Conservation (phyloP, 345 rosid genomes). For the Salix viminalis region DNA sequence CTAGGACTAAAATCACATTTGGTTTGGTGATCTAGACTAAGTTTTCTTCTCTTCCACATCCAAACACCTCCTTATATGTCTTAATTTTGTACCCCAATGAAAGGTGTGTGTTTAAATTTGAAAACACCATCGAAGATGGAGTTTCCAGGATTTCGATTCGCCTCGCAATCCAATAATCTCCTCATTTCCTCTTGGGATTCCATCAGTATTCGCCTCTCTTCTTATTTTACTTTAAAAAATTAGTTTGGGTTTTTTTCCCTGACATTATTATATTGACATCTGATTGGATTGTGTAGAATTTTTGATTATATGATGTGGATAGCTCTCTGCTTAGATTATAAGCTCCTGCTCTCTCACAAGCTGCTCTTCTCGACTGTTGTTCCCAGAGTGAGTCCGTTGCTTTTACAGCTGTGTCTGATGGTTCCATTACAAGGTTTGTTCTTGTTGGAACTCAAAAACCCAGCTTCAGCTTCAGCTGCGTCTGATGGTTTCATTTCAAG, state of each 20-base stretch:
- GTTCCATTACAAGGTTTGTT: slow-evolving; percentile 62
- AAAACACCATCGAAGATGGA: slow-evolving; percentile 54
- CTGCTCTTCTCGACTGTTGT: slow-evolving; percentile 82
- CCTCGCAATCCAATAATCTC: slow-evolving; percentile 67
- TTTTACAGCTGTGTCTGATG: slow-evolving; percentile 56
- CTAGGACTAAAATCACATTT: too few relatives aligned
- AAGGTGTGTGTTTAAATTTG: slow-evolving; percentile 28
- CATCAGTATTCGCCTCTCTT: slow-evolving; percentile 38
- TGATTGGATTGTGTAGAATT: slow-evolving; percentile 30
- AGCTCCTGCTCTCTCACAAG: slow-evolving; percentile 39
- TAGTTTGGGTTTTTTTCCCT: background rate
- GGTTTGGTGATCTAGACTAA: background rate
- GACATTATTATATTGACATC: background rate
- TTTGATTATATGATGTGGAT: slow-evolving; percentile 76
- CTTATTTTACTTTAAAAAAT: background rate
- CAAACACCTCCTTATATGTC: background rate
- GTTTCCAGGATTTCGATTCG: slow-evolving; percentile 72
- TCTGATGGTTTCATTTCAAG: slow-evolving; percentile 77
- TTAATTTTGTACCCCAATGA: background rate
- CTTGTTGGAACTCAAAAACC: background rate
- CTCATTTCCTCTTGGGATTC: slow-evolving; percentile 91
- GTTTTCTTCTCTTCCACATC: background rate
- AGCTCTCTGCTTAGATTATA: slow-evolving; percentile 45
- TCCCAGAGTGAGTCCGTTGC: slow-evolving; percentile 55
- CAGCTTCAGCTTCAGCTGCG: background rate